These are phyloP conservation scores for Penicillium vulpinum DNA, from an alignment of 2,329 filamentous ascomycete genomes.

Conservation along the genomic window DNA sequence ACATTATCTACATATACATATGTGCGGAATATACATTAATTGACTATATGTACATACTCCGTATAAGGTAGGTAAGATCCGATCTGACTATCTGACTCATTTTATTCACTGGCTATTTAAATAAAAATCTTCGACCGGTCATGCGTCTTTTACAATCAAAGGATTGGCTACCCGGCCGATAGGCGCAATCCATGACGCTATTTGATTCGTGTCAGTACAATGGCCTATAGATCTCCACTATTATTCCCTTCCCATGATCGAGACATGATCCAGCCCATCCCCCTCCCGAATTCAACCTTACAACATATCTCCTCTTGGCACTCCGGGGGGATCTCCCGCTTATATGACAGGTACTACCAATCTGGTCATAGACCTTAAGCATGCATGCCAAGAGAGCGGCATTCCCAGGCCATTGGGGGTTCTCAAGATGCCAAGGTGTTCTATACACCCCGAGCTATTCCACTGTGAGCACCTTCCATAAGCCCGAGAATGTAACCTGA, in stretches of 20 bases:
- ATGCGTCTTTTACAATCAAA: constrained; percentile 15
- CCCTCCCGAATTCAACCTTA: neutral
- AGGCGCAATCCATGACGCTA: constrained; percentile 4
- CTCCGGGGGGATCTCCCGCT: constrained; percentile 16
- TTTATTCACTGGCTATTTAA: neutral
- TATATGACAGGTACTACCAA: constrained; percentile 15
- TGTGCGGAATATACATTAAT: no score
- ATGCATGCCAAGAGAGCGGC: neutral
- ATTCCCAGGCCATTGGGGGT: neutral
- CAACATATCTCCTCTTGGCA: constrained; percentile 11
- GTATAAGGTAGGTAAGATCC: neutral
- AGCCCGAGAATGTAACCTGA: neutral
- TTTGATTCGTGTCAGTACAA: neutral
- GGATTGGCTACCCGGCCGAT: neutral
- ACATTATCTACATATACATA: no score
- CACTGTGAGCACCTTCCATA: neutral
- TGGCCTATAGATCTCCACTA: neutral
- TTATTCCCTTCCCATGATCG: neutral
- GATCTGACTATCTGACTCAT: neutral
- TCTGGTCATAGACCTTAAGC: neutral
- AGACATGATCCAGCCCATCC: no score
- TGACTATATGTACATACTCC: no score
- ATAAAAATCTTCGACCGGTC: constrained; percentile 8
- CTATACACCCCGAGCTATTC: constrained; percentile 2
- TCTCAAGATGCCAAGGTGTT: neutral